A percentile compares a stretch with the other conserved stretches of the same genome.
phyloP scores from a whole-genome alignment of 169 alveolate genomes.

The Plasmodium coatneyi region DNA sequence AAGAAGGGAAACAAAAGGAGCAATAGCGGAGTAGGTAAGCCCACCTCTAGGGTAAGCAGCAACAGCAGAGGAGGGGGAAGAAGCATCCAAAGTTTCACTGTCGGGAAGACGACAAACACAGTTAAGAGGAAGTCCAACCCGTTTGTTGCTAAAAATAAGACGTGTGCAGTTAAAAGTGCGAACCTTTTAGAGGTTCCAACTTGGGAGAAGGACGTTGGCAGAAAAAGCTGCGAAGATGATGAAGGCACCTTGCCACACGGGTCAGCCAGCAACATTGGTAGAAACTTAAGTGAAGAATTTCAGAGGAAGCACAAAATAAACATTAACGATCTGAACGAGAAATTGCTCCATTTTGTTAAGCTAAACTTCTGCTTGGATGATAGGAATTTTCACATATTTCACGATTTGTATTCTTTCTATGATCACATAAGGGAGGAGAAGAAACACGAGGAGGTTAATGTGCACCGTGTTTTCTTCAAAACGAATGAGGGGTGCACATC shows the following conservation, averaged over 20 bases:
- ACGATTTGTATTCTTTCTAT: conserved; percentile 34
- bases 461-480: conserved; percentile 50
- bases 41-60: not conserved
- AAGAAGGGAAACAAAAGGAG: conserved; percentile 8
- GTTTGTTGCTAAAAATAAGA: not conserved
- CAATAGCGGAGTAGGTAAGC: not conserved
- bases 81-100: not conserved
- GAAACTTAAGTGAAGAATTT: conserved; percentile 22
- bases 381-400: conserved; percentile 23
- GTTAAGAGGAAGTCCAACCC: not conserved
- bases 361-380: conserved; percentile 36
- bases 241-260: not conserved
- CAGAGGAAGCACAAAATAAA: conserved; percentile 23
- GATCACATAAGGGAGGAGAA: conserved; percentile 64
- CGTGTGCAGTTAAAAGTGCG: not conserved
- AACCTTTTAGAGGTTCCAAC: not conserved
- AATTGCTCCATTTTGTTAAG: conserved; percentile 53
- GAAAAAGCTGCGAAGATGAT: not conserved
- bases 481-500: not conserved
- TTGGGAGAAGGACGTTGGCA: not conserved
- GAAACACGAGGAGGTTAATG: conserved; percentile 18
- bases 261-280: not conserved
- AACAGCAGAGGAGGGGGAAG: not conserved
- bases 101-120: not conserved
- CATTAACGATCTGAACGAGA: conserved; percentile 22